phyloP scores from a whole-genome alignment of 345 rosid species.

The Gynandropsis gynandra region DNA sequence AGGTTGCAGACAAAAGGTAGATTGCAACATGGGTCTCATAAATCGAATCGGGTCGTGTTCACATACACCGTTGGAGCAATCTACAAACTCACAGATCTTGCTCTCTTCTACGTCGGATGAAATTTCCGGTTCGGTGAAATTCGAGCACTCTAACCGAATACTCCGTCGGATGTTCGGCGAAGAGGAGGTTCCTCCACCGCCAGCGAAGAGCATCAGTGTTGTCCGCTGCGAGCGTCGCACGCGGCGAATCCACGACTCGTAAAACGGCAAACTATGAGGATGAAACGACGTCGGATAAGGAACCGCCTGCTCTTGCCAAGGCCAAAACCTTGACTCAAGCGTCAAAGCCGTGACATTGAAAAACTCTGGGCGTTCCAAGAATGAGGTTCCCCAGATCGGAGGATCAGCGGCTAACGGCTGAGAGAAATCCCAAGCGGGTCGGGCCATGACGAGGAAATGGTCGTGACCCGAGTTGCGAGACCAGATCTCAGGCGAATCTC shows the following conservation, averaged over 20 bases:
- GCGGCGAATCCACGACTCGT: constrained; percentile 63
- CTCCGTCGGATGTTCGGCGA: constrained; percentile 71
- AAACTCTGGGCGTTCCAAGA: constrained; percentile 69
- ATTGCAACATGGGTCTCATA: constrained; percentile 71
- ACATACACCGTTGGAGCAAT: constrained; percentile 82
- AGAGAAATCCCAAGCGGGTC: constrained; percentile 97
- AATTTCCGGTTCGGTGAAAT: constrained; percentile 2
- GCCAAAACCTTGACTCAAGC: constrained; percentile 60
- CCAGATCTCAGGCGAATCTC: constrained; percentile 51
- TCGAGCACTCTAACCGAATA: constrained; percentile 68
- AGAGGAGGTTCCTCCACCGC: constrained; percentile 66
- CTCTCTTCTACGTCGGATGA: constrained; percentile 9
- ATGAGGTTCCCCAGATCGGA: constrained; percentile 90
- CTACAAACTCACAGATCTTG: constrained; percentile 63
- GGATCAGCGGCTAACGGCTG: constrained; percentile 62
- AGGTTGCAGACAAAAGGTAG: constrained; percentile 82
- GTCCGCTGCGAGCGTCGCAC: constrained; percentile 51
- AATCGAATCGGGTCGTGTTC: constrained; percentile 81
- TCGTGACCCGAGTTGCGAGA: constrained; percentile 48
- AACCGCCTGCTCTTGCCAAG: constrained; percentile 91
- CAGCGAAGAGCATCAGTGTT: constrained; percentile 67
- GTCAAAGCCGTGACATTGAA: constrained; percentile 68
- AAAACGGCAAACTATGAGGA: constrained; percentile 50
- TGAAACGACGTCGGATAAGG: constrained; percentile 94
- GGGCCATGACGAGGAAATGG: constrained; percentile 82